Base-by-base conservation (phyloP, 495 filamentous ascomycete species). In the Jackrogersella multiformis region DNA sequence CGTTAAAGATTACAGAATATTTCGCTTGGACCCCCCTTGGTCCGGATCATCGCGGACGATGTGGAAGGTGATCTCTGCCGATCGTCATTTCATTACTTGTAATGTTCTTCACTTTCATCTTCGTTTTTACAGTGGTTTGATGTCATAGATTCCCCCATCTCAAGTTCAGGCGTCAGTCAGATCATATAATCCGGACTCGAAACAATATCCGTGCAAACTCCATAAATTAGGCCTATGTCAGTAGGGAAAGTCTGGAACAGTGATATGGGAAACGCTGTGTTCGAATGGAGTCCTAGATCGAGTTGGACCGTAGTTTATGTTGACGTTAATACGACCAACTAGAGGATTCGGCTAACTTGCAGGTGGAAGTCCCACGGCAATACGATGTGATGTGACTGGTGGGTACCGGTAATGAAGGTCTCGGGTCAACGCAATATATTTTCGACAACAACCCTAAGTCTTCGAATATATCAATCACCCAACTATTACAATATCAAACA, bases 131-230 rank as follows among this genome's bases (percentile, higher is more conserved):
- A 69, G 61, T 71, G 67, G 68, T 73, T 75, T 64, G 48, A 58
- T 71, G 71, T 73, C 70, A 75, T 75, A 75, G 73, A 75, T 75
- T 75, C 73, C 68, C 68, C 68, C 68, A 64, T 72, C 67, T 69
- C 66, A 70, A 64, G 73, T 69, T 72, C 70, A 72, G 71, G 70
- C 70, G 70, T 73, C 67, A 54, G 65, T 63, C 61, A 68, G 66
- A 73, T 71, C 70, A 65, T 44, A 66, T 59, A 54, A 64, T 51
- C 48, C 59, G 15, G 54, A 54, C 57, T 68, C 52, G 44, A 18
- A 48, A 30, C n/a, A 49, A 30, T n/a, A 16, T 36, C 62, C 46
- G 24, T 49, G 68, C 64, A 62, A 61, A 3, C 32, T 21, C 6
- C 23, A 4, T 21, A 53, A 36, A 35, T 6, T 53, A 56, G 2